Evolutionary conservation across 129 eudicot species (phyloP).

Genomic region (Ambrosia artemisiifolia): DNA sequence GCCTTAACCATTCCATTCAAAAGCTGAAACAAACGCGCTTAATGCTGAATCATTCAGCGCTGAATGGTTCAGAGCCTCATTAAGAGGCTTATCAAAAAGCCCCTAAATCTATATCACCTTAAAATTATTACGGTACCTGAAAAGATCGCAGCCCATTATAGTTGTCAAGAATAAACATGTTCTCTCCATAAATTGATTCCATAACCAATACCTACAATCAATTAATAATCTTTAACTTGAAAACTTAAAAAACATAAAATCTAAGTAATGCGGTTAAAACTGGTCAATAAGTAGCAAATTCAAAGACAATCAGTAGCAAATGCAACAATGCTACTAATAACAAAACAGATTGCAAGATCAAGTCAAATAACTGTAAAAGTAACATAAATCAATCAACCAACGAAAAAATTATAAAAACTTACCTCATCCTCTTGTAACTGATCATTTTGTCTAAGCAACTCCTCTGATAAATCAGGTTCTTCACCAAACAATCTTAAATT

Average conservation of each 20-base stretch:
- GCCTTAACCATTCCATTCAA: too few species aligned
- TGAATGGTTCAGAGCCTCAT: too few species aligned
- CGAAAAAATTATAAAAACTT: background rate
- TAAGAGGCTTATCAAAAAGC: too few species aligned
- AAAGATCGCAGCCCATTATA: conserved; percentile 55
- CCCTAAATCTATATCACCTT: too few species aligned
- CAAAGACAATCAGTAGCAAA: too few species aligned
- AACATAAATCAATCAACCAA: background rate
- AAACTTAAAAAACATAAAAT: background rate
- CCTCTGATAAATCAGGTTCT: conserved; percentile 58
- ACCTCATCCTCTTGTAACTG: conserved; percentile 94
- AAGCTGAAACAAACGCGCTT: too few species aligned
- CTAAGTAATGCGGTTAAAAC: background rate
- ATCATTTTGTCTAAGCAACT: conserved; percentile 52
- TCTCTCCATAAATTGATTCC: conserved; percentile 86
- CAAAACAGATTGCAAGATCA: background rate
- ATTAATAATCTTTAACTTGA: background rate
- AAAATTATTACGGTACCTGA: conserved; percentile 40
- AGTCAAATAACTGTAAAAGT: background rate
- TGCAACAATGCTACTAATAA: background rate
- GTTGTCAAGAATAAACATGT: conserved; percentile 52
- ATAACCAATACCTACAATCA: conserved; percentile 56
- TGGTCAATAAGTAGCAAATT: too few species aligned
- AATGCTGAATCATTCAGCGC: too few species aligned
- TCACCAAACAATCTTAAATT: conserved; percentile 40